Evolutionary conservation across 768 basidiomycete species (phyloP), one percentile per base, ranked within the genome.

Genomic region (Suillus placidus): DNA sequence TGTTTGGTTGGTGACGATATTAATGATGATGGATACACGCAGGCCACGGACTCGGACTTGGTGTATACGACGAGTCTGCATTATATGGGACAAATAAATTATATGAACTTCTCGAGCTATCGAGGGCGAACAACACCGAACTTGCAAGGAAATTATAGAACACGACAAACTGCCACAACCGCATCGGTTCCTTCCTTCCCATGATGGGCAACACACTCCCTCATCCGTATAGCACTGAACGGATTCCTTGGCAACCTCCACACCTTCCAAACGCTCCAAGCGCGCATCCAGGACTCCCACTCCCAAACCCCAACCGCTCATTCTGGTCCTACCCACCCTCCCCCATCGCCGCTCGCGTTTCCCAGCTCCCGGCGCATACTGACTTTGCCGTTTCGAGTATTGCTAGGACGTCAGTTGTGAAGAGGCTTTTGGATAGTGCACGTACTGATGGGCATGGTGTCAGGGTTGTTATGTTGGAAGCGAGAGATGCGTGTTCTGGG

Each of bases 321-420:
- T 91, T 88, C 72, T 93, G 91, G 91, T 84, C 83, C 49, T 69
- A 78, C 12, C 88, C 89, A 0, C 77, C 79, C 0, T 83, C 88
- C 3, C 75, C 82, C 8, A 80, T 89, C 37, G 78, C 86, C 9
- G 83, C 81, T 0, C 57, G 75, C 60, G 63, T 60, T 54, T 72
- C 75, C 4, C 61, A 71, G 37, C 43, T 76, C 26, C 76, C 76
- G 6, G 70, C 71, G 0, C 76, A 87, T 62, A 88, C 83, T 1
- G 91, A 93, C 69, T 76, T 92, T 4, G 85, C 92, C 32, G 80
- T 93, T 3, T 89, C 88, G n/a, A 92, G 92, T 0, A 90, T 93
- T 65, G 88, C 91, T 0, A 90, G 91, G 4, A 81, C 88, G 0
- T 81, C 87, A 1, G 74, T 91, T 54, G 87, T 84, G 6, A 83